Conservation (phyloP, 192 early-diverging fungal species). For the Glomus cerebriforme region DNA sequence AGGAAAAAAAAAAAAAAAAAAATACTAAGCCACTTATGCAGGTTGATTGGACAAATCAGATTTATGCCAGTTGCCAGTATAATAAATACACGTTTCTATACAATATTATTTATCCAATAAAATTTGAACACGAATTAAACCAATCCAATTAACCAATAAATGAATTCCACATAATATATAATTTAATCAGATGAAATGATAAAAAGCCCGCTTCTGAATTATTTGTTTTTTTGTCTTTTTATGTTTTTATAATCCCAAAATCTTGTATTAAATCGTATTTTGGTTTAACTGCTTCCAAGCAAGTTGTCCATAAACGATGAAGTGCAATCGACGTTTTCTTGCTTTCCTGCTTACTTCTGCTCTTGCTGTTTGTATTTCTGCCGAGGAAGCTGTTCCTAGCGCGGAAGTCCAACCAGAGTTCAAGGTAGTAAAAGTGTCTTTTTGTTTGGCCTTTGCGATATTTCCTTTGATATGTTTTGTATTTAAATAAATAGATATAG, state of each 20-base stretch:
- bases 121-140: background rate
- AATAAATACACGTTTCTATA: no score
- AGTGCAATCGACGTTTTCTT: conserved; percentile 6
- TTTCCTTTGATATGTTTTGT: background rate
- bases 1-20: no score
- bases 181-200: background rate
- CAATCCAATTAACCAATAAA: background rate
- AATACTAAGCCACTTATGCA: no score
- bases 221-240: background rate
- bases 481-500: background rate
- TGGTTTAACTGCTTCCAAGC: conserved; percentile 7
- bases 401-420: background rate
- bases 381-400: background rate
- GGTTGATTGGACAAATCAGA: no score
- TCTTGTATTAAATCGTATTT: background rate
- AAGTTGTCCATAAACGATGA: conserved; percentile 25
- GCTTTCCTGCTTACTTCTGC: conserved; percentile 20
- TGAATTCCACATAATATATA: background rate
- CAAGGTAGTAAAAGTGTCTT: conserved; percentile 18
- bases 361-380: background rate
- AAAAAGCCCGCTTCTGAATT: background rate
- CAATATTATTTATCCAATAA: background rate
- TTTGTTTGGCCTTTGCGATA: background rate
- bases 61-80: no score
- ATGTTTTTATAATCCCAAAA: background rate